phyloP scores from a whole-genome alignment of 225 moss, liverwort and hornwort genomes.

The Sphagnum contortum region DNA sequence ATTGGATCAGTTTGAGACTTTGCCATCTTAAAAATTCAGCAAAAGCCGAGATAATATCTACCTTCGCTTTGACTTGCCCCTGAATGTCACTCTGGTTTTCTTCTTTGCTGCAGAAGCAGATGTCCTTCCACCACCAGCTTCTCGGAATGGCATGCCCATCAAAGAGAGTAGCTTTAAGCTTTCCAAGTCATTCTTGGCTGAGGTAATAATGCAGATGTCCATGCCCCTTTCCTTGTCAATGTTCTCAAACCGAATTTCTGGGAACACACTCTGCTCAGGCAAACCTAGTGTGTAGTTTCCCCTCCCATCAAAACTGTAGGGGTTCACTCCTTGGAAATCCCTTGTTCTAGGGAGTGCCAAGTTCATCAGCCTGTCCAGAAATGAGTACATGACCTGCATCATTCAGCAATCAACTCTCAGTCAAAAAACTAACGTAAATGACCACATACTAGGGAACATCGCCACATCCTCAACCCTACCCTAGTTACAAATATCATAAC shows the following conservation, averaged over 20 bases:
- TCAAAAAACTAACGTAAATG: too few species aligned
- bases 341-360: constrained; percentile 85
- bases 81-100: constrained; percentile 23
- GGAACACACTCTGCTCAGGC: constrained; percentile 88
- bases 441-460: too few species aligned
- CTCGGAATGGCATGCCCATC: constrained; percentile 89
- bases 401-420: not conserved
- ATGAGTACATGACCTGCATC: constrained; percentile 83
- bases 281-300: constrained; percentile 88
- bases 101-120: constrained; percentile 61
- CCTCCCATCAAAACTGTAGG: constrained; percentile 86
- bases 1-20: too few species aligned
- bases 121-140: constrained; percentile 55
- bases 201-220: constrained; percentile 74
- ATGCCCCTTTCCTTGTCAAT: constrained; percentile 81
- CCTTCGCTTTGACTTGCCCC: constrained; percentile 4
- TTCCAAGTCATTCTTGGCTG: constrained; percentile 64
- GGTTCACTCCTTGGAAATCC: constrained; percentile 94
- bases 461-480: too few species aligned
- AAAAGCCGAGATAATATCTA: too few species aligned
- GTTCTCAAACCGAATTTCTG: constrained; percentile 88
- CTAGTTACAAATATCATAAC: too few species aligned
- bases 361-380: constrained; percentile 79
- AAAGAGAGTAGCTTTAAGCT: constrained; percentile 66
- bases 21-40: too few species aligned